phyloP scores from a whole-genome alignment of 1,139 yeast species.

The Lodderomyces theae region DNA sequence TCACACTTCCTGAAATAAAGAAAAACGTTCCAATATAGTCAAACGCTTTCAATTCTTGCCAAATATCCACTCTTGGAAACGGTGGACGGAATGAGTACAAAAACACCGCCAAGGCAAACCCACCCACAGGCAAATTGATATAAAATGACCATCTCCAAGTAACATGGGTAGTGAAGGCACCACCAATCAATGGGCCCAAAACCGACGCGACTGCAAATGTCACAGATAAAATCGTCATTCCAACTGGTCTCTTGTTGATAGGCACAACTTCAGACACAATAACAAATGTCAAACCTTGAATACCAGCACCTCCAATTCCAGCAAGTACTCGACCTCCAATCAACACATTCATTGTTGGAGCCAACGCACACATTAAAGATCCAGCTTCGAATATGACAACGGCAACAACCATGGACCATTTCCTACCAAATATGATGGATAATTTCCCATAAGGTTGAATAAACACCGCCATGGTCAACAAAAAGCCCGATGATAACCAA shows the following conservation, averaged over 20 bases:
- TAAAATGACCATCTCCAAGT: conserved; percentile 80
- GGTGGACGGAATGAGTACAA: conserved; percentile 34
- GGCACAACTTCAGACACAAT: conserved; percentile 30
- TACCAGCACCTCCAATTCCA: conserved; percentile 35
- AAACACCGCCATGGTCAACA: conserved; percentile 41
- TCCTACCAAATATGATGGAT: conserved; percentile 48
- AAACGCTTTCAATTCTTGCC: conserved; percentile 36
- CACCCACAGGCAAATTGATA: conserved; percentile 45
- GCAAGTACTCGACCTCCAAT: conserved; percentile 40
- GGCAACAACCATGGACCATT: conserved; percentile 34
- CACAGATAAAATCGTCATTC: conserved; percentile 43
- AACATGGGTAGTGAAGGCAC: conserved; percentile 44
- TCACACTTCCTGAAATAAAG: conserved; percentile 41
- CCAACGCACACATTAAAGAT: conserved; percentile 37
- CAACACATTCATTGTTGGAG: conserved; percentile 32
- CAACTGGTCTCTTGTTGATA: conserved; percentile 27
- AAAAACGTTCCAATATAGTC: conserved; percentile 51
- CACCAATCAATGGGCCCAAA: conserved; percentile 56
- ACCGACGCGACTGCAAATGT: conserved; percentile 45
- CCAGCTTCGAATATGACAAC: conserved; percentile 37
- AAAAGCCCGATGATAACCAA: conserved; percentile 62
- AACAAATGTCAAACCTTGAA: conserved; percentile 27
- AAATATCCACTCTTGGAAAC: conserved; percentile 20
- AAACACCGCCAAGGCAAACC: conserved; percentile 27
- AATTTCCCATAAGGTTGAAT: conserved; percentile 39